These are phyloP conservation scores for Leucosporidium scottii DNA, from an alignment of 768 basidiomycete genomes.

Conservation along the genomic window DNA sequence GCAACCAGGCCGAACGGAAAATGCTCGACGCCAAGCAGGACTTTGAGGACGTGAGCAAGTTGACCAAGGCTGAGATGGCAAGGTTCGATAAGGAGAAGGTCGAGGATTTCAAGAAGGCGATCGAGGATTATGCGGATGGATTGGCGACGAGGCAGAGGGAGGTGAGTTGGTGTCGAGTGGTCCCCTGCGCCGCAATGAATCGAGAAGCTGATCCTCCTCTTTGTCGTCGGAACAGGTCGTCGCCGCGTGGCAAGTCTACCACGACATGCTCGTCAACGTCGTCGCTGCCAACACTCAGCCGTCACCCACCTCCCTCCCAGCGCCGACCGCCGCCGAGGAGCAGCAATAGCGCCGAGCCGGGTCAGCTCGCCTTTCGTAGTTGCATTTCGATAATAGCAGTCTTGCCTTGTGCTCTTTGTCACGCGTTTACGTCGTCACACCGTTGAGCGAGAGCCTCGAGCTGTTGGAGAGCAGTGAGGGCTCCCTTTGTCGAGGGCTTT, in stretches of 20 bases:
- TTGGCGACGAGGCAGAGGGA: constrained; percentile 80
- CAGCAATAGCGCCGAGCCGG: too few species aligned
- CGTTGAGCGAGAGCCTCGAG: too few species aligned
- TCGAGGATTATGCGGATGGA: constrained; percentile 77
- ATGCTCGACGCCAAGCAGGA: constrained; percentile 76
- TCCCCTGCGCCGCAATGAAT: neutral
- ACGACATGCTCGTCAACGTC: constrained; percentile 16
- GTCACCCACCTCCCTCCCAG: neutral
- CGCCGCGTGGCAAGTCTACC: constrained; percentile 21
- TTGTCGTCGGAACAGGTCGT: constrained; percentile 8
- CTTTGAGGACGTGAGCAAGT: constrained; percentile 77
- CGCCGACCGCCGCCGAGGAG: too few species aligned
- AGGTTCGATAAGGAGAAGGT: constrained; percentile 90
- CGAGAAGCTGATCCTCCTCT: neutral
- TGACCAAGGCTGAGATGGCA: constrained; percentile 80
- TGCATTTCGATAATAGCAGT: too few species aligned
- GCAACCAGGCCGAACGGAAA: constrained; percentile 67
- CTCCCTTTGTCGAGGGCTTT: too few species aligned
- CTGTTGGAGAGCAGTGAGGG: too few species aligned
- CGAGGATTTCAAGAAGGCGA: constrained; percentile 78
- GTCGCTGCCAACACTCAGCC: constrained; percentile 11
- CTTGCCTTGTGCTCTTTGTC: too few species aligned
- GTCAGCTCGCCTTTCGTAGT: too few species aligned
- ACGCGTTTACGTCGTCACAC: too few species aligned
- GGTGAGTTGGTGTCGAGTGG: constrained; percentile 6